These are phyloP conservation scores for Trichoderma aggressivum DNA, from an alignment of 2,329 filamentous ascomycete species.

Conservation along the genomic window DNA sequence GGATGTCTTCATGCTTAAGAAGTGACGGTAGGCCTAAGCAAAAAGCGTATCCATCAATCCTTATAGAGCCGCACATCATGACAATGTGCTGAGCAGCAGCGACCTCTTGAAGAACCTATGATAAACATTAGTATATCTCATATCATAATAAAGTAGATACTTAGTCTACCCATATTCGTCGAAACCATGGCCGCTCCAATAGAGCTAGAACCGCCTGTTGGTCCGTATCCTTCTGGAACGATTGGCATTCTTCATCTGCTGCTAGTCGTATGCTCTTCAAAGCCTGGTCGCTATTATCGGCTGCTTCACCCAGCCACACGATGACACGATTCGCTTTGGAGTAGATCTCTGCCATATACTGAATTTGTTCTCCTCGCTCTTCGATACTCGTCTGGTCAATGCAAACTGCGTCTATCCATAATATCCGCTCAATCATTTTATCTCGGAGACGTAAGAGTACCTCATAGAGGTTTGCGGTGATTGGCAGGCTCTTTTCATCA, in stretches of 20 bases:
- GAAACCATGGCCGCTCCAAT: conserved; percentile 8
- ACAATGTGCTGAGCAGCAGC: conserved; percentile 19
- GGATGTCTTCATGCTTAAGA: neutral
- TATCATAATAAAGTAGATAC: rapidly evolving
- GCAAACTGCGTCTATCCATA: conserved; percentile 19
- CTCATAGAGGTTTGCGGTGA: conserved; percentile 11
- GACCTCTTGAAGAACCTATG: conserved; percentile 18
- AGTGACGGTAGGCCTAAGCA: conserved; percentile 9
- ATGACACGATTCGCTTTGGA: conserved; percentile 13
- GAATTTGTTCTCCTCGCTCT: conserved; percentile 9
- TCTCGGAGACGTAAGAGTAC: neutral
- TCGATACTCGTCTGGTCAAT: conserved; percentile 5
- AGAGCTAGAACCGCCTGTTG: neutral
- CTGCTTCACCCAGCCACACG: conserved; percentile 9
- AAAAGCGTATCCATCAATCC: conserved; percentile 18
- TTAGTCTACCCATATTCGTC: neutral
- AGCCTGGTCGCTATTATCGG: neutral
- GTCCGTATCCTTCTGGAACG: neutral
- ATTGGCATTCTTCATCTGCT: neutral
- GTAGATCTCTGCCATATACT: conserved; percentile 17
- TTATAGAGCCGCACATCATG: conserved; percentile 7
- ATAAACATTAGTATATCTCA: neutral
- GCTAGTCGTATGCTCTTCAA: conserved; percentile 2
- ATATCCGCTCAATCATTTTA: neutral
- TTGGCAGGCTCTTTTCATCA: neutral